Percentiles rank a stretch among this genome's conserved stretches.
Conservation (phyloP, 768 basidiomycete genomes). For the Pleurotus salmoneostramineus region DNA sequence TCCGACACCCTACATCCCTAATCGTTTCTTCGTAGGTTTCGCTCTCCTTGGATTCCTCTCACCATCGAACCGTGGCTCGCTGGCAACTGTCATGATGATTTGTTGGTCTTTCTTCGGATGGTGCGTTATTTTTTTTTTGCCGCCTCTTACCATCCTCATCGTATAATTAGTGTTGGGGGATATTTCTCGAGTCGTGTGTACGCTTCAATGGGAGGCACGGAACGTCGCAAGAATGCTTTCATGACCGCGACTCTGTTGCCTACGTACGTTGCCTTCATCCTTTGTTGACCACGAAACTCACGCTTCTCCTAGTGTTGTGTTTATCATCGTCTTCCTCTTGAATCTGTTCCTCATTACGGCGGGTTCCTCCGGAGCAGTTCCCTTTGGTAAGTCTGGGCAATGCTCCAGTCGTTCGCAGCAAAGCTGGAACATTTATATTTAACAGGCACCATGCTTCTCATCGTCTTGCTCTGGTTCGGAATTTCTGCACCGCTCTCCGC, state of each 20-base stretch:
- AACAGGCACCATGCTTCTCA: constrained; percentile 77
- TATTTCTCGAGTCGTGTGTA: constrained; percentile 86
- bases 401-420: not conserved
- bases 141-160: not conserved
- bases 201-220: constrained; percentile 70
- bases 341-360: constrained; percentile 85
- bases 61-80: constrained; percentile 91
- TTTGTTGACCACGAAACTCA: not conserved
- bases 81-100: constrained; percentile 92
- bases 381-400: constrained; percentile 62
- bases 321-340: constrained; percentile 82
- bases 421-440: not conserved
- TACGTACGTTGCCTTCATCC: constrained; percentile 46
- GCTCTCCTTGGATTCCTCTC: constrained; percentile 91
- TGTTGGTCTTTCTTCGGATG: constrained; percentile 93
- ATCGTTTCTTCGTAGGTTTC: constrained; percentile 54
- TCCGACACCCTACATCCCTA: not conserved
- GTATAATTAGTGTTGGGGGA: constrained; percentile 64
- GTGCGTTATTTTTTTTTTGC: constrained; percentile 36
- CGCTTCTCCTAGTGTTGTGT: constrained; percentile 57
- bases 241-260: constrained; percentile 87
- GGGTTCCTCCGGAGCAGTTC: constrained; percentile 92
- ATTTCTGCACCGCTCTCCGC: constrained; percentile 89
- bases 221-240: constrained; percentile 80
- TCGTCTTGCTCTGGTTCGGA: constrained; percentile 87